These are phyloP conservation scores for Trypanosoma caninum DNA, from an alignment of 208 protist genomes.

Conservation along the genomic window DNA sequence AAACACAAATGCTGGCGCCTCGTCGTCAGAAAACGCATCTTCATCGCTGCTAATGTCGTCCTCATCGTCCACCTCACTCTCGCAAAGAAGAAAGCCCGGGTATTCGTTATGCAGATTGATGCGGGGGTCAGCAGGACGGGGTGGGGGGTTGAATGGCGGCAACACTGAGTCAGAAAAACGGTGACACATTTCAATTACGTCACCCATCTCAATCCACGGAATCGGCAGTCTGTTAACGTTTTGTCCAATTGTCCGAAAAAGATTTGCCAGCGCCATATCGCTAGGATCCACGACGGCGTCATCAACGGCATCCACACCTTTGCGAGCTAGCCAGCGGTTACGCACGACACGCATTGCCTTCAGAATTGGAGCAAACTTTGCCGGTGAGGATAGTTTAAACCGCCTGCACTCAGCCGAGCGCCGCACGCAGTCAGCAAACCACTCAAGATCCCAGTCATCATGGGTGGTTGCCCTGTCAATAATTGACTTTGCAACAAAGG, in stretches of 20 bases:
- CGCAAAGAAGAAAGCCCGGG: constrained; percentile 84
- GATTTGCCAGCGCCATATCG: constrained; percentile 59
- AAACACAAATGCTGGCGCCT: constrained; percentile 86
- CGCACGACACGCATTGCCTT: constrained; percentile 82
- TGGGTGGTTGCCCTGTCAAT: constrained; percentile 45
- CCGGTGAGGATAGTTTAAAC: constrained; percentile 68
- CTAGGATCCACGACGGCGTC: constrained; percentile 48
- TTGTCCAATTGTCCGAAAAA: constrained; percentile 74
- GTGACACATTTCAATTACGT: constrained; percentile 88
- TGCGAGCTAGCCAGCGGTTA: constrained; percentile 65
- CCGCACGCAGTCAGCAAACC: constrained; percentile 60
- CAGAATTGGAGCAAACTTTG: constrained; percentile 76
- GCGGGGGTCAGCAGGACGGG: constrained; percentile 82
- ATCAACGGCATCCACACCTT: constrained; percentile 58
- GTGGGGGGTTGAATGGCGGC: constrained; percentile 78
- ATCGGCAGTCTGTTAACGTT: constrained; percentile 88
- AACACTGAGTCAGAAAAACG: constrained; percentile 63
- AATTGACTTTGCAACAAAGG: constrained; percentile 67
- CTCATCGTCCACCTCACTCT: constrained; percentile 87
- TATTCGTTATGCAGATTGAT: constrained; percentile 87
- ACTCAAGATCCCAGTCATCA: constrained; percentile 82
- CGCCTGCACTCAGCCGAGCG: constrained; percentile 53
- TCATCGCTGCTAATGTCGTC: constrained; percentile 80
- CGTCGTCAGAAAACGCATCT: constrained; percentile 88
- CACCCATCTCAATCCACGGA: constrained; percentile 90